Percentiles rank a stretch among this genome's conserved stretches.
These are phyloP conservation scores for Septoria petroselini DNA, from an alignment of 2,329 filamentous ascomycete species.

Conservation along the genomic window DNA sequence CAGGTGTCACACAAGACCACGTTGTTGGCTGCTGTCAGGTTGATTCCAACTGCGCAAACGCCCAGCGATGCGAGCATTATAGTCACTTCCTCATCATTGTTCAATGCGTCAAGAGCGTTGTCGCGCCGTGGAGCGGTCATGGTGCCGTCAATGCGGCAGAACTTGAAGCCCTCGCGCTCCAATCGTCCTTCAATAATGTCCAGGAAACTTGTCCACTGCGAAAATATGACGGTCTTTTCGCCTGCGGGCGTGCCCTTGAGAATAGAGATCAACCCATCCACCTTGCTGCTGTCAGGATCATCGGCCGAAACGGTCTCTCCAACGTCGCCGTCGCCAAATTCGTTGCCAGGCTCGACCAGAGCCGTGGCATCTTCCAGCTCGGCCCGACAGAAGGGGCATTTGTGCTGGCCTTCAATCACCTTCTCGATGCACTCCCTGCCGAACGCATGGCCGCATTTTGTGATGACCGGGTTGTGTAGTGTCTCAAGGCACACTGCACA, in stretches of 20 bases:
- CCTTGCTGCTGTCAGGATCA: conserved; percentile 72
- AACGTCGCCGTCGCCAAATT: conserved; percentile 42
- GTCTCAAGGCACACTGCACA: conserved; percentile 78
- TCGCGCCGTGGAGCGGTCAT: conserved; percentile 73
- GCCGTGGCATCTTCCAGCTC: conserved; percentile 57
- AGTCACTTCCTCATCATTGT: conserved; percentile 63
- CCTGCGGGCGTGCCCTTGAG: conserved; percentile 62
- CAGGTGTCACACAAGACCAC: conserved; percentile 80
- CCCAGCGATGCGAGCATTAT: conserved; percentile 78
- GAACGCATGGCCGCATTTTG: conserved; percentile 78
- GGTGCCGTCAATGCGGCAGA: conserved; percentile 73
- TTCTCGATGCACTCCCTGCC: conserved; percentile 70
- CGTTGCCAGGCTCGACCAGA: conserved; percentile 65
- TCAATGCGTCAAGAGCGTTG: conserved; percentile 63
- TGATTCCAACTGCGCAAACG: conserved; percentile 81
- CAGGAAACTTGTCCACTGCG: conserved; percentile 74
- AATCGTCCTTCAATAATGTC: conserved; percentile 70
- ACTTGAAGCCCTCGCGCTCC: conserved; percentile 57
- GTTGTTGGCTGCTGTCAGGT: conserved; percentile 80
- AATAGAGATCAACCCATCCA: conserved; percentile 73
- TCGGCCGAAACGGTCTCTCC: conserved; percentile 45
- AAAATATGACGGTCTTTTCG: conserved; percentile 71
- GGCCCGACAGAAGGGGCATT: conserved; percentile 81
- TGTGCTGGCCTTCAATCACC: conserved; percentile 70
- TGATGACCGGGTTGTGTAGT: conserved; percentile 73